Evolutionary conservation across 345 rosid genomes (phyloP), one percentile per base, ranked within the genome.

Genomic region (Abelmoschus esculentus): DNA sequence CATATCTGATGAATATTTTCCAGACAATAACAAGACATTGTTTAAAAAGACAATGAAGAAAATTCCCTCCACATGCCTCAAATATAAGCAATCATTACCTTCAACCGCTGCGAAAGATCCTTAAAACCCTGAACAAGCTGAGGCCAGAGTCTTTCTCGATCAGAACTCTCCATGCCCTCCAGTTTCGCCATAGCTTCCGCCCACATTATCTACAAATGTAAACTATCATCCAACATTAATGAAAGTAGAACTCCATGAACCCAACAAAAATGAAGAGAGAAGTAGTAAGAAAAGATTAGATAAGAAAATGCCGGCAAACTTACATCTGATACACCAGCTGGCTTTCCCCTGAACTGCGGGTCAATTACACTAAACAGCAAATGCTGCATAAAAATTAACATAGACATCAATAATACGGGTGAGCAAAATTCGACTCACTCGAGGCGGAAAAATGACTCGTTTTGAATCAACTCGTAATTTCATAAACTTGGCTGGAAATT

Each of bases 91-190:
- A 53, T 11, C 53, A 73, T 71, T 50, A 95, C 98, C 93, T 91
- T 87, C 52, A 95, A 86, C 26, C 98, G 98, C 52, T 83, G 82
- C 2, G 99, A 91, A 69, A 91, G 96, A 83, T 95, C 96, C 81
- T 90, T 95, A 75, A 95, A 91, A 70, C 98, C 98, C 65, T 85
- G 92, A 75, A 90, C 92, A 83, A 92, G 99, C 81, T 95, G 96
- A 73, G 99, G 98, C 97, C 98, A 95, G 49, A 95, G 78, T 56
- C 99, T 96, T 77, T 91, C 99, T 46, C 99, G 80, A 66, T 92
- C 96, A 17, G 83, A 68, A 65, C 90, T 86, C 73, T 92, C 97
- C 99, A 95, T 92, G 38, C 98, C 97, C 81, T 92, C 98, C 62
- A 95, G 85, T 76, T 92, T 95, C 29, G 85, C 81, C 93, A 89